These are phyloP conservation scores for Neurospora sp. DNA, from an alignment of 495 filamentous ascomycete genomes.

Conservation along the genomic window DNA sequence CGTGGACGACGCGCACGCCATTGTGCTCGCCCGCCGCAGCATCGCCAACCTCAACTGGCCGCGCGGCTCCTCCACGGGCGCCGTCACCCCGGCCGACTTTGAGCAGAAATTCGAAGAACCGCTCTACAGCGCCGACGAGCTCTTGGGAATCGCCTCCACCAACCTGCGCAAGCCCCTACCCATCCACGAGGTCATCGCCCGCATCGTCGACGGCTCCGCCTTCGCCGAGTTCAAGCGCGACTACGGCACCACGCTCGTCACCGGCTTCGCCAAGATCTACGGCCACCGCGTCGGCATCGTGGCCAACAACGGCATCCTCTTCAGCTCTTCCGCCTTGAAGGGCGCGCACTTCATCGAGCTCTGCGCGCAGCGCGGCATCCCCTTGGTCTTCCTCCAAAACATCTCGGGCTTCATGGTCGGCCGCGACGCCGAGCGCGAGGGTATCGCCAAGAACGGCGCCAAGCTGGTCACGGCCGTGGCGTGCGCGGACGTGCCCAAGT, in stretches of 20 bases:
- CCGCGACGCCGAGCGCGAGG: slow-evolving; percentile 79
- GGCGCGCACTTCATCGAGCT: slow-evolving; percentile 97
- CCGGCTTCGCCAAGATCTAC: slow-evolving; percentile 85
- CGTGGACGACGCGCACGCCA: slow-evolving; percentile 85
- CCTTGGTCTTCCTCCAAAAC: slow-evolving; percentile 91
- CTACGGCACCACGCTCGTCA: slow-evolving; percentile 85
- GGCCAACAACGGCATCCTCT: slow-evolving; percentile 96
- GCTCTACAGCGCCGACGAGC: slow-evolving; percentile 69
- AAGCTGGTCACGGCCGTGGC: slow-evolving; percentile 92
- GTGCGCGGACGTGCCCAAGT: slow-evolving; percentile 92
- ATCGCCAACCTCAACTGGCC: slow-evolving; percentile 87
- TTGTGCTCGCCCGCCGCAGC: slow-evolving; percentile 76
- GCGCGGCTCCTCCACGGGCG: slow-evolving; percentile 11
- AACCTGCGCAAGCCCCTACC: slow-evolving; percentile 78
- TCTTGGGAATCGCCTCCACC: slow-evolving; percentile 79
- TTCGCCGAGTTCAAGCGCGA: slow-evolving; percentile 93
- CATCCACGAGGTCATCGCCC: slow-evolving; percentile 83
- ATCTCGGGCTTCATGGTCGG: slow-evolving; percentile 99
- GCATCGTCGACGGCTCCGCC: slow-evolving; percentile 82
- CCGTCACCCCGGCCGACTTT: slow-evolving; percentile 5
- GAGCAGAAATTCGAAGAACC: slow-evolving; percentile 48
- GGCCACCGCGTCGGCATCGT: slow-evolving; percentile 88
- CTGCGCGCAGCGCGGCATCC: slow-evolving; percentile 83
- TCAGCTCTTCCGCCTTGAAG: slow-evolving; percentile 82
- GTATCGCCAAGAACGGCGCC: slow-evolving; percentile 96